Evolutionary conservation across 2,329 filamentous ascomycete genomes (phyloP).

Genomic region (Paecilomyces niveus): DNA sequence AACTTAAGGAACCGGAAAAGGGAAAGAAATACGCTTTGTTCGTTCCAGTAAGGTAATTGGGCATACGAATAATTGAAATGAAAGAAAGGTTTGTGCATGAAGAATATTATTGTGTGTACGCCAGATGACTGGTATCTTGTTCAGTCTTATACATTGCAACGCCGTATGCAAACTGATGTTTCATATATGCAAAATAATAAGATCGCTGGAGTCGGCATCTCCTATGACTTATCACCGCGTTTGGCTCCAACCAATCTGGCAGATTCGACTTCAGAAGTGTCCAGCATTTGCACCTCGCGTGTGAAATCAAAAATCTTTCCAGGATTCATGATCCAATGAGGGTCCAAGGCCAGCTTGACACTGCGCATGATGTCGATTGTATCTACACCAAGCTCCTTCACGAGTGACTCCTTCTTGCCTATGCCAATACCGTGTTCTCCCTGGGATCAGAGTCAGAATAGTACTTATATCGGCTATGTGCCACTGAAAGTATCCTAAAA

Average conservation of each 20-base stretch:
- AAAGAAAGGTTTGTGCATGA: no score
- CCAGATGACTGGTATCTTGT: no score
- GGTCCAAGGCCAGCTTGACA: slow-evolving; percentile 77
- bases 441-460: slow-evolving; percentile 11
- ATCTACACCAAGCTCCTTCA: slow-evolving; percentile 71
- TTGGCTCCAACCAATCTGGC: slow-evolving; percentile 5
- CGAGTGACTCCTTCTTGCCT: slow-evolving; percentile 73
- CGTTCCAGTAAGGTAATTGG: not conserved
- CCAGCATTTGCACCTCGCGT: slow-evolving; percentile 4
- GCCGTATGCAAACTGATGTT: no score
- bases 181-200: not conserved
- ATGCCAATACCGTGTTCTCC: slow-evolving; percentile 82
- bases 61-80: not conserved
- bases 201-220: not conserved
- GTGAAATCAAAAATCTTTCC: slow-evolving; percentile 77
- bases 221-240: not conserved
- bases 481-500: slow-evolving; percentile 5
- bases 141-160: no score
- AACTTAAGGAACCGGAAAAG: not conserved
- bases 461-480: not conserved
- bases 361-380: slow-evolving; percentile 78
- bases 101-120: no score
- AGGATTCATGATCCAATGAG: slow-evolving; percentile 82
- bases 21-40: not conserved
- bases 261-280: slow-evolving; percentile 4